phyloP scores from a whole-genome alignment of 495 filamentous ascomycete species.

The Penicillium waksmanii region DNA sequence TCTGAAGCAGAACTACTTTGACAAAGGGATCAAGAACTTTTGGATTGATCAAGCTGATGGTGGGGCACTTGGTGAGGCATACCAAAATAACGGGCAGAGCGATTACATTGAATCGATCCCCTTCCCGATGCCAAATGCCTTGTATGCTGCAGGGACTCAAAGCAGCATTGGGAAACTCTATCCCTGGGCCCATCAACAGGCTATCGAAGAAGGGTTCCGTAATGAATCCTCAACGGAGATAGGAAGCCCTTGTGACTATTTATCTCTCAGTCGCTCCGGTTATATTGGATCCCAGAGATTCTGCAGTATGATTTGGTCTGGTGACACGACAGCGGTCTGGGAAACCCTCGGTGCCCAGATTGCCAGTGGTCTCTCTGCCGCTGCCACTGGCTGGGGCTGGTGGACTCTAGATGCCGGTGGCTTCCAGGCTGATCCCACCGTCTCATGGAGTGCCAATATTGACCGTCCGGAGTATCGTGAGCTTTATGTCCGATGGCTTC shows the following conservation, averaged over 20 bases:
- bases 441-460: conserved; percentile 33
- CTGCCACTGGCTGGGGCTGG: conserved; percentile 35
- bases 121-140: conserved; percentile 30
- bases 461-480: conserved; percentile 33
- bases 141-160: conserved; percentile 33
- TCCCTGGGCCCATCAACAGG: conserved; percentile 37
- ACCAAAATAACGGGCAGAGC: conserved; percentile 38
- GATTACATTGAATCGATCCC: conserved; percentile 33
- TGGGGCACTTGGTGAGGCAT: conserved; percentile 34
- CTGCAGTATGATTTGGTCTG: conserved; percentile 39
- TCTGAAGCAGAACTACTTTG: conserved; percentile 30
- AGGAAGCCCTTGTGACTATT: conserved; percentile 25
- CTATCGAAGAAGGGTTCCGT: conserved; percentile 34
- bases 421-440: conserved; percentile 35
- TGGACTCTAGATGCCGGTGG: conserved; percentile 39
- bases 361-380: conserved; percentile 32
- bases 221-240: conserved; percentile 27
- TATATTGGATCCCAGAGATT: conserved; percentile 38
- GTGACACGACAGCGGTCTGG: conserved; percentile 37
- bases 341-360: conserved; percentile 32
- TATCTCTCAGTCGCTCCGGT: conserved; percentile 35
- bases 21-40: conserved; percentile 35
- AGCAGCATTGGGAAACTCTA: conserved; percentile 34
- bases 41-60: conserved; percentile 43
- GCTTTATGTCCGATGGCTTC: conserved; percentile 36